Percentiles rank a stretch among this genome's conserved stretches.
phyloP scores from a whole-genome alignment of 2,329 filamentous ascomycete genomes.

The Pseudogymnoascus sp. region DNA sequence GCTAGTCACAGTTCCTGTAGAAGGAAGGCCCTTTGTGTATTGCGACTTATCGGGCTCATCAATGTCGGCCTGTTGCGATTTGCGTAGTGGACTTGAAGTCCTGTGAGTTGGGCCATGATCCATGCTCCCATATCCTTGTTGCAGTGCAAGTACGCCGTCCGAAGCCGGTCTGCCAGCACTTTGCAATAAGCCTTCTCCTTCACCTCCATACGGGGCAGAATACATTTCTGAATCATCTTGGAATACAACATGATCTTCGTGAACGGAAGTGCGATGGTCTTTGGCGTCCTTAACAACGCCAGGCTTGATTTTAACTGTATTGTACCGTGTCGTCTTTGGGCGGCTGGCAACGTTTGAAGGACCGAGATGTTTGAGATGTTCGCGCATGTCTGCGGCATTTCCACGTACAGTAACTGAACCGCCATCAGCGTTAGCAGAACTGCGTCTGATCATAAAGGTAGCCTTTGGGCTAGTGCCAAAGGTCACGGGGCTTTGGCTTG shows the following conservation, averaged over 20 bases:
- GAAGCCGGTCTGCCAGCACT: slow-evolving; percentile 51
- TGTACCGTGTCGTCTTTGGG: slow-evolving; percentile 53
- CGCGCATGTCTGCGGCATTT: slow-evolving; percentile 54
- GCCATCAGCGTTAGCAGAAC: slow-evolving; percentile 48
- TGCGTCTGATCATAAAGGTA: slow-evolving; percentile 53
- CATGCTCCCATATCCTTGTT: slow-evolving; percentile 46
- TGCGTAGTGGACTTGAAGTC: neutral
- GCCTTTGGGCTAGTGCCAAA: slow-evolving; percentile 33
- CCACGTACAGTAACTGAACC: slow-evolving; percentile 49
- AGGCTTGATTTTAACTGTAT: slow-evolving; percentile 61
- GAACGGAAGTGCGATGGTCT: slow-evolving; percentile 5
- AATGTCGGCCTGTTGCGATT: neutral
- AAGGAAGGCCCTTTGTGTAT: neutral
- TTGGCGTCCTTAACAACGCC: slow-evolving; percentile 22
- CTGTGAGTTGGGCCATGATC: neutral
- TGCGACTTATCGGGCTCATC: neutral
- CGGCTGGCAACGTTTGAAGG: slow-evolving; percentile 60
- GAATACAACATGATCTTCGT: slow-evolving; percentile 6
- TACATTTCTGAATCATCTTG: slow-evolving; percentile 25
- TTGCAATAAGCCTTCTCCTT: slow-evolving; percentile 45
- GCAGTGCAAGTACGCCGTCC: slow-evolving; percentile 57
- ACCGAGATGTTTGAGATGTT: slow-evolving; percentile 57
- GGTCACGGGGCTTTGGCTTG: slow-evolving; percentile 15
- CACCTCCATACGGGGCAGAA: slow-evolving; percentile 39
- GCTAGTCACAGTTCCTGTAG: neutral